These are phyloP conservation scores for Penicillium verhagenii DNA, from an alignment of 495 filamentous ascomycete species.

Conservation along the genomic window DNA sequence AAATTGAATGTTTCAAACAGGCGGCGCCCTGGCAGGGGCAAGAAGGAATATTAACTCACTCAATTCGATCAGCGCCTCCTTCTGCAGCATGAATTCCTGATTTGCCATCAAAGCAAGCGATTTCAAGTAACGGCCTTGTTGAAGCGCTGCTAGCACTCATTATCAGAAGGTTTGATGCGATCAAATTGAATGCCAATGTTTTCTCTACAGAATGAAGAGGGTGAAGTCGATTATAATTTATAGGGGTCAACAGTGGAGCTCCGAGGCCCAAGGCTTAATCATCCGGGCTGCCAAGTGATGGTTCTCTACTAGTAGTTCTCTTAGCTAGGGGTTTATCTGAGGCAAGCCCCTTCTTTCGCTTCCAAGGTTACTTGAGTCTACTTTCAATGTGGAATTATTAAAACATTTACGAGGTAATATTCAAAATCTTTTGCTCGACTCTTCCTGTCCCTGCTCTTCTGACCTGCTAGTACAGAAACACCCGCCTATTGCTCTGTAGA, in stretches of 20 bases:
- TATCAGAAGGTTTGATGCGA: background rate
- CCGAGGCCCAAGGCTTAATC: background rate
- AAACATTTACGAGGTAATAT: no score
- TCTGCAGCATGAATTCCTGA: conserved; percentile 42
- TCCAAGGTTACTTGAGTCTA: no score
- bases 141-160: background rate
- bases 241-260: background rate
- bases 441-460: background rate
- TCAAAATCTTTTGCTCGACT: background rate
- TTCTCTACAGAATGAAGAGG: background rate
- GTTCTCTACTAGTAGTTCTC: no score
- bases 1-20: no score
- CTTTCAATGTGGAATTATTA: no score
- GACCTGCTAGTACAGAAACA: no score
- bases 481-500: background rate
- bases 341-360: no score
- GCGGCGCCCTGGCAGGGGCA: background rate
- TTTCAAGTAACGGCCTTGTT: conserved; percentile 35
- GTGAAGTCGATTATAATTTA: no score
- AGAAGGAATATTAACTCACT: conserved; percentile 29
- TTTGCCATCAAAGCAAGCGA: conserved; percentile 47
- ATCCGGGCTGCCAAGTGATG: background rate
- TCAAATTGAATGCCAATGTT: background rate
- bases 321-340: no score
- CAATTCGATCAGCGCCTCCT: conserved; percentile 48